A percentile compares a stretch with the other conserved stretches of the same genome.
These are phyloP conservation scores for Rhexocercosporidium sp. DNA, from an alignment of 2,329 filamentous ascomycete genomes.

Conservation along the genomic window DNA sequence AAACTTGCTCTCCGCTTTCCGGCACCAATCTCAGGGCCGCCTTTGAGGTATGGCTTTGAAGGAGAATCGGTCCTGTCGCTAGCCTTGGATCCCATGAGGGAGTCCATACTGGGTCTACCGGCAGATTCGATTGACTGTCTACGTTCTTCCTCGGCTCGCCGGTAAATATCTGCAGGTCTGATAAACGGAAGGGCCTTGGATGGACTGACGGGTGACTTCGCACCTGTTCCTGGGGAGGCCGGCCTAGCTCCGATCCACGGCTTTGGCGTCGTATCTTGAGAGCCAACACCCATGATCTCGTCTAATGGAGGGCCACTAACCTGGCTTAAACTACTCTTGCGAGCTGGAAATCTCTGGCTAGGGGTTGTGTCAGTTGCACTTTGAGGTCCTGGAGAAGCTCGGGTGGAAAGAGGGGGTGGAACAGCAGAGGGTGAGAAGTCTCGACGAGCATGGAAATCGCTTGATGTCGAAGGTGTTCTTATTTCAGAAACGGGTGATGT, in stretches of 20 bases:
- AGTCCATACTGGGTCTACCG: slow-evolving; percentile 61
- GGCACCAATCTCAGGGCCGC: not conserved
- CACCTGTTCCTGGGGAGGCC: slow-evolving; percentile 46
- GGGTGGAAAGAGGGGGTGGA: slow-evolving; percentile 52
- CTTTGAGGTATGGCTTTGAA: slow-evolving; percentile 26
- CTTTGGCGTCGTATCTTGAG: slow-evolving; percentile 29
- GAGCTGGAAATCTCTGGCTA: slow-evolving; percentile 56
- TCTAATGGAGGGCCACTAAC: slow-evolving; percentile 43
- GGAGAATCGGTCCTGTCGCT: slow-evolving; percentile 38
- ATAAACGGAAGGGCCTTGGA: slow-evolving; percentile 66
- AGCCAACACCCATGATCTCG: slow-evolving; percentile 19
- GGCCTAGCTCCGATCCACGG: slow-evolving; percentile 44
- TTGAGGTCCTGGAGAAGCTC: slow-evolving; percentile 46
- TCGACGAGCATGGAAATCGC: slow-evolving; percentile 47
- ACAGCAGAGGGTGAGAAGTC: slow-evolving; percentile 59
- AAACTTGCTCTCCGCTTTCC: slow-evolving; percentile 29
- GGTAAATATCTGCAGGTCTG: slow-evolving; percentile 79
- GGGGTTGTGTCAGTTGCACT: slow-evolving; percentile 40
- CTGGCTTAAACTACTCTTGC: slow-evolving; percentile 66
- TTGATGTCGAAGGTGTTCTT: slow-evolving; percentile 29
- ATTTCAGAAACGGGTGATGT: slow-evolving; percentile 34
- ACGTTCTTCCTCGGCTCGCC: slow-evolving; percentile 70
- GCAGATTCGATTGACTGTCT: slow-evolving; percentile 60
- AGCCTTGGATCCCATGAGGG: slow-evolving; percentile 43
- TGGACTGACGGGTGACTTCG: slow-evolving; percentile 42